Evolutionary conservation across 176 grass and related monocot genomes (phyloP), one percentile per base, ranked within the genome.

Genomic region (Raddia distichophylla): DNA sequence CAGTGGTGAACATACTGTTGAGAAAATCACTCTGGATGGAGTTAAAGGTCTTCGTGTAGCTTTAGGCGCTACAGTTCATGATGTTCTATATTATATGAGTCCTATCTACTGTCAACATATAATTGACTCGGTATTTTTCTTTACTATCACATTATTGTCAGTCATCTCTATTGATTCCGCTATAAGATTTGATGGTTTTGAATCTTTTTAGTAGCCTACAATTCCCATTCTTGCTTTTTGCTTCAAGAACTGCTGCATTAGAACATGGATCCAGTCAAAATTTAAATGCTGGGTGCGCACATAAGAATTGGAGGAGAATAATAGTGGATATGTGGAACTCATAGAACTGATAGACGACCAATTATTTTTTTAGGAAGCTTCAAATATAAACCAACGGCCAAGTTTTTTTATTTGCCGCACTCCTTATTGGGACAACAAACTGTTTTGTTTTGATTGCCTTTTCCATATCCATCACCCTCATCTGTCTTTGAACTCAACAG

Each of bases 81-180:
- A 98, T 84, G 95, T 98, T 88, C 83, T 98, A 66, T 95, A 98
- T 89, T 98, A 98, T 68, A 98, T 98, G 92, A 98, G 95, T 64
- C 95, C 95, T 81, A 95, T 98, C 69, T 98, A 98, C 68, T 98
- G 92, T 85, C 95, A 98, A 67, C 83, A 95, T 69, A 98, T 98
- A 75, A 98, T 98, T 37, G 87, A 98, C 56, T 98, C 95, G 90
- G 95, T 98, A 98, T 78, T 45, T 80, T 90, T 18, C 77, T 89
- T 74, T 80, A 74, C 67, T 49, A 51, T 46, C 37, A 47, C 52
- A 83, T 10, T 51, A 73, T 10, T 52, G 13, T 56, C 6, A 48
- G 61, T 82, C 56, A 40, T 75, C 69, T 53, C 37, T 79, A 33
- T 1, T 13, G 14, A 55, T 50, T 69, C n/a, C 43, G 76, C 71